Evolutionary conservation across 352 stramenopile species (phyloP), one percentile per base, ranked within the genome.

Genomic region (Pythium dissimile): DNA sequence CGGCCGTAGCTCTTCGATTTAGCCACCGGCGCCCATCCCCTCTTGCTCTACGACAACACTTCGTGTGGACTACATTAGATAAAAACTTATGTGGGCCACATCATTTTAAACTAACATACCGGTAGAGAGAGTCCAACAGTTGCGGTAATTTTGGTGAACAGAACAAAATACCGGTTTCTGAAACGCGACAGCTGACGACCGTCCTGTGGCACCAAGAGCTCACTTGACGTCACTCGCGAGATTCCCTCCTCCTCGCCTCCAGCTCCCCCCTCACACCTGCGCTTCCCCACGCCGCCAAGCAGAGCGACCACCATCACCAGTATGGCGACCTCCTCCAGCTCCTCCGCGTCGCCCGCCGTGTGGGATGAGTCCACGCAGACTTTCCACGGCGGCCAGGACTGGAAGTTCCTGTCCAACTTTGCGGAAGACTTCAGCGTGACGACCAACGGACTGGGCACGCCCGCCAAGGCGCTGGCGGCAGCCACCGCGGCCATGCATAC

Each of bases 371-470:
- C 59, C 23, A 96, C 88, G 56, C 88, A 96, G 80, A 96, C 88
- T 2, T 96, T 95, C 72, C 88, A 96, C 60, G 88, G 88, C 56
- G 88, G 88, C 24, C 88, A 96, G 69, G 88, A 96, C 72, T 96
- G 88, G 88, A 92, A 93, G 68, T 94, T 94, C 72, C 69, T 95
- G 23, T 28, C 54, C 41, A 96, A 96, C 77, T 96, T 96, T 51
- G 65, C 77, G 2, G 84, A 96, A 51, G 88, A 96, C 65, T 96
- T 96, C 50, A 94, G 80, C 50, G 88, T 96, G 31, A 96, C 88
- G 8, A 96, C 88, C 11, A 96, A 96, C 55, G 88, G 67, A 2
- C 67, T 96, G 21, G 88, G 88, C 52, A 95, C 88, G 32, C 86
- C 88, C 32, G 73, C 67, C 41, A 62, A 62, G 27, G 88, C 88